Conservation (phyloP, 2,329 filamentous ascomycete genomes). For the Aspergillus pseudoglaucus region DNA sequence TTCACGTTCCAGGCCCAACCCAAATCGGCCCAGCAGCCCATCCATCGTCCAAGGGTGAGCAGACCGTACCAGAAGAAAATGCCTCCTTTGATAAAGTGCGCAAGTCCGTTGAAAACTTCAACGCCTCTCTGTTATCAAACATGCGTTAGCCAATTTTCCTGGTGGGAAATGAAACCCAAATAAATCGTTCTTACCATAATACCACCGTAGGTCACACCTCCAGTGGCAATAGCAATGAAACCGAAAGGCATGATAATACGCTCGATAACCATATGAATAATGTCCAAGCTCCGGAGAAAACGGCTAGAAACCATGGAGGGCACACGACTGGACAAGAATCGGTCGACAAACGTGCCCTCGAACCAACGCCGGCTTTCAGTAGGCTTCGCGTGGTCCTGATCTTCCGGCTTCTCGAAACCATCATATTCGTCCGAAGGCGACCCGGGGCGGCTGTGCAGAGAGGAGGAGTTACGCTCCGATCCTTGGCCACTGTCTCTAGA, state of each 20-base stretch:
- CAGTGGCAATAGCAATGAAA: slow-evolving; percentile 65
- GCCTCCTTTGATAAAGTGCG: slow-evolving; percentile 89
- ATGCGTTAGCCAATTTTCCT: slow-evolving; percentile 5
- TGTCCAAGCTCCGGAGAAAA: slow-evolving; percentile 51
- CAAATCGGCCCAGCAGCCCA: slow-evolving; percentile 80
- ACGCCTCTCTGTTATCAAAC: slow-evolving; percentile 51
- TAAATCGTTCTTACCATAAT: slow-evolving; percentile 64
- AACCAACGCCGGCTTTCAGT: slow-evolving; percentile 35
- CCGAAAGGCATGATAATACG: slow-evolving; percentile 71
- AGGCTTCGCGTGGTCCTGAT: slow-evolving; percentile 38
- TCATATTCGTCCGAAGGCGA: slow-evolving; percentile 52
- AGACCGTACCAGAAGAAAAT: slow-evolving; percentile 93
- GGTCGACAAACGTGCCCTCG: slow-evolving; percentile 41
- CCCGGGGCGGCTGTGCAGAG: slow-evolving; percentile 58
- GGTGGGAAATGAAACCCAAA: not conserved
- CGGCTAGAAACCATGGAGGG: slow-evolving; percentile 51
- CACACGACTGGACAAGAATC: slow-evolving; percentile 50
- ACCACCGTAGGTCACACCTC: slow-evolving; percentile 69
- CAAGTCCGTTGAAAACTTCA: slow-evolving; percentile 73
- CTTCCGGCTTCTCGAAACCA: slow-evolving; percentile 42
- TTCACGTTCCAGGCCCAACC: slow-evolving; percentile 95
- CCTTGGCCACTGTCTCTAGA: slow-evolving; percentile 70
- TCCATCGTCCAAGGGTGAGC: slow-evolving; percentile 80
- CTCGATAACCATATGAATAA: slow-evolving; percentile 64
- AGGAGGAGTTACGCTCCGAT: slow-evolving; percentile 63